Evolutionary conservation across 192 early-diverging fungal species (phyloP).

Genomic region (Geranomyces michiganensis): DNA sequence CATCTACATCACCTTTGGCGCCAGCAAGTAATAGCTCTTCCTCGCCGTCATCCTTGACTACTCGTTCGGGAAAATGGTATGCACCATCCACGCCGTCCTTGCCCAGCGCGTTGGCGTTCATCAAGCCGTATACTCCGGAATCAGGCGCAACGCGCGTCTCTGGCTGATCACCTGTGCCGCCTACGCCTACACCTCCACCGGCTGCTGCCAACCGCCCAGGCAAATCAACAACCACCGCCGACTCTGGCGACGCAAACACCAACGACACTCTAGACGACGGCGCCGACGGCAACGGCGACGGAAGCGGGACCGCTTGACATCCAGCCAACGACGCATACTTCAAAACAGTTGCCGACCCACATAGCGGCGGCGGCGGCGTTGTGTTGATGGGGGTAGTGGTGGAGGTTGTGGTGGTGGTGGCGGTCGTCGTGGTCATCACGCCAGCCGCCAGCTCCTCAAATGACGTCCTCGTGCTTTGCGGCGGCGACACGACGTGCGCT

Average conservation of each 20-base stretch:
- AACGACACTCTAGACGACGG: neutral
- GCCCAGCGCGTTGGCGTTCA: neutral
- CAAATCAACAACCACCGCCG: too few species aligned
- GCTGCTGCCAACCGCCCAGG: too few species aligned
- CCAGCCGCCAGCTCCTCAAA: neutral
- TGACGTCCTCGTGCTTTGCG: conserved; percentile 7
- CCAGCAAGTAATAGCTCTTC: too few species aligned
- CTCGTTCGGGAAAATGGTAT: too few species aligned
- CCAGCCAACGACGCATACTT: neutral
- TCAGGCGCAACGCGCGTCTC: neutral
- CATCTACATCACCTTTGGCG: too few species aligned
- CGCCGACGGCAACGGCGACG: neutral
- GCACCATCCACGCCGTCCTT: neutral
- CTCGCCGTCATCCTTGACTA: too few species aligned
- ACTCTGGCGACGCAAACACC: too few species aligned
- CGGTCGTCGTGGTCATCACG: too few species aligned
- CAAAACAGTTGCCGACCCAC: neutral
- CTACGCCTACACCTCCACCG: too few species aligned
- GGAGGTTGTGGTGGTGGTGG: too few species aligned
- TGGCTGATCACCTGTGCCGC: neutral
- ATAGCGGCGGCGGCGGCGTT: neutral
- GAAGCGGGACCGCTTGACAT: neutral
- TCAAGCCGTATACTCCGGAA: neutral
- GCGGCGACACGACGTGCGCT: neutral
- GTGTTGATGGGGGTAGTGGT: too few species aligned